A percentile compares a stretch with the other conserved stretches of the same genome.
phyloP scores from a whole-genome alignment of 176 grass and related monocot genomes.

The Phoenix roebelenii region DNA sequence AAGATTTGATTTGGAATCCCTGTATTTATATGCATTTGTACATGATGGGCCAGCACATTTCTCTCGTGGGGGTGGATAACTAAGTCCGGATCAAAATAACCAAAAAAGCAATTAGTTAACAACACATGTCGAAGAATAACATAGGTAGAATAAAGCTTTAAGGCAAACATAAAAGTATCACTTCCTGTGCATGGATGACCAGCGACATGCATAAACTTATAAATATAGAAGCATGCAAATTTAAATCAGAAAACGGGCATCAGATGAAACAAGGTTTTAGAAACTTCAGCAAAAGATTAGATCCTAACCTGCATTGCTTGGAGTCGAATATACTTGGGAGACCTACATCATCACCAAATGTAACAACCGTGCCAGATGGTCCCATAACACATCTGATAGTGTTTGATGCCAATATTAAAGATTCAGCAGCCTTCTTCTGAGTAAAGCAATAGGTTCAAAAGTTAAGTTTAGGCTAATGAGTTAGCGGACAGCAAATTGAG shows the following conservation, averaged over 20 bases:
- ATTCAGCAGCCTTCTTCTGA: constrained; percentile 53
- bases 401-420: constrained; percentile 24
- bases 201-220: too few species aligned
- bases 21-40: constrained; percentile 43
- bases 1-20: constrained; percentile 66
- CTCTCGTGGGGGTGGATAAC: constrained; percentile 65
- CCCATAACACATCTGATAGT: constrained; percentile 64
- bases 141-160: too few species aligned
- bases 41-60: constrained; percentile 55
- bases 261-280: too few species aligned
- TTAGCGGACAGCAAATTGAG: background rate
- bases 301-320: constrained; percentile 44
- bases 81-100: background rate
- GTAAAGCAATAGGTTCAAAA: background rate
- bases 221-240: too few species aligned
- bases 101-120: background rate
- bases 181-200: too few species aligned
- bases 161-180: too few species aligned
- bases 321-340: constrained; percentile 77
- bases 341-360: constrained; percentile 59
- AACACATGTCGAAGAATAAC: too few species aligned
- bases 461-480: background rate
- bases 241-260: too few species aligned
- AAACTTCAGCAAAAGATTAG: too few species aligned
- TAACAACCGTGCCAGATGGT: constrained; percentile 47